Conservation (phyloP, 306 rosid species). For the Cucumis sativus region DNA sequence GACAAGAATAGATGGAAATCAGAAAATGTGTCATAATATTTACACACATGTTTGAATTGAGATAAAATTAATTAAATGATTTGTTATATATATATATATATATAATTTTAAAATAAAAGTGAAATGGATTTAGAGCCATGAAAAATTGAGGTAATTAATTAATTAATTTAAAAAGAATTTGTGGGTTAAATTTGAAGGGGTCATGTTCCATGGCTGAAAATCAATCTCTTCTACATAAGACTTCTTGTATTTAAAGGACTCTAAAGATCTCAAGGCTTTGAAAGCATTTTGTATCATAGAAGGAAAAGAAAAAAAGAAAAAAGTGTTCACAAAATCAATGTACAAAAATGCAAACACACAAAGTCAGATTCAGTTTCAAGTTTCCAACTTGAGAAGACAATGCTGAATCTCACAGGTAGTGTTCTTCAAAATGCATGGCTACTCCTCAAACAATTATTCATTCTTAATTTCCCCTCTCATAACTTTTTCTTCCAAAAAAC, state of each 20-base stretch:
- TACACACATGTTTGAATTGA: slow-evolving; percentile 1
- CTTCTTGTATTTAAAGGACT: slow-evolving; percentile 26
- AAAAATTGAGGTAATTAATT: neutral
- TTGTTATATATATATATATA: too few species aligned
- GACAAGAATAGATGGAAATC: neutral
- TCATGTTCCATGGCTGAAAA: slow-evolving; percentile 57
- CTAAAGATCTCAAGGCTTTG: slow-evolving; percentile 11
- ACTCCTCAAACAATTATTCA: neutral
- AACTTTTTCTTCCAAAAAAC: neutral
- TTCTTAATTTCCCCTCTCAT: neutral
- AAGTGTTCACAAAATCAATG: neutral
- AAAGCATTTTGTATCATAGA: slow-evolving; percentile 11
- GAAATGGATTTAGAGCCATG: slow-evolving; percentile 1
- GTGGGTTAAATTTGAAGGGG: slow-evolving; percentile 4
- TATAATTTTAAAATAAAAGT: neutral
- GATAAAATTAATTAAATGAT: neutral
- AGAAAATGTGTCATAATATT: neutral
- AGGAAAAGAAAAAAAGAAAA: neutral
- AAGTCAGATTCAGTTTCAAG: neutral
- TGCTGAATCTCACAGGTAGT: neutral
- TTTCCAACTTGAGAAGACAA: neutral
- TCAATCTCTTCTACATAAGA: slow-evolving; percentile 19
- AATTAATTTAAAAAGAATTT: neutral
- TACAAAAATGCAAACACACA: neutral
- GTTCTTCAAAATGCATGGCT: neutral